Percentiles rank a stretch among this genome's conserved stretches.
These are phyloP conservation scores for Hygrocybe punicea DNA, from an alignment of 768 basidiomycete species.

Conservation along the genomic window DNA sequence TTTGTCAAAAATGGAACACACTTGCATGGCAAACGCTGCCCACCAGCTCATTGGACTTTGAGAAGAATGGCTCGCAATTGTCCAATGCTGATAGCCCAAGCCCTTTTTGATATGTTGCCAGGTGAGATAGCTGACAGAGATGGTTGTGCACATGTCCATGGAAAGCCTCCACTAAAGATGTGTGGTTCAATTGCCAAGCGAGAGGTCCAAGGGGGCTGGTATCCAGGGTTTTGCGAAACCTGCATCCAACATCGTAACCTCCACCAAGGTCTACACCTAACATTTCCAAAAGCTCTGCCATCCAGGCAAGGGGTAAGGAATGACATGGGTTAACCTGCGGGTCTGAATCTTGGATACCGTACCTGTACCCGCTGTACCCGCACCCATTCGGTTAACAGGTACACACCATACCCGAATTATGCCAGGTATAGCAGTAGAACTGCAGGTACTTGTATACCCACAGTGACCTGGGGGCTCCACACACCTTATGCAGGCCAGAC, in stretches of 20 bases:
- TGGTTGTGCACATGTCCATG: constrained; percentile 23
- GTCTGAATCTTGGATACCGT: no score
- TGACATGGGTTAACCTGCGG: no score
- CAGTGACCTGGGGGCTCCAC: no score
- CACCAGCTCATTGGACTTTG: constrained; percentile 21
- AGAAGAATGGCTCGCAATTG: constrained; percentile 15
- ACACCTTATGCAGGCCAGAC: no score
- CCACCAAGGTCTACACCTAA: constrained; percentile 12
- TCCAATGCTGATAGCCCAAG: constrained; percentile 22
- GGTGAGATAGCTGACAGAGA: constrained; percentile 18
- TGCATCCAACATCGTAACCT: constrained; percentile 24
- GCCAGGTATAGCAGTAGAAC: no score
- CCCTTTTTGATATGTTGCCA: constrained; percentile 20
- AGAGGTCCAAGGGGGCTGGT: constrained; percentile 15
- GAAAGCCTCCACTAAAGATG: constrained; percentile 16
- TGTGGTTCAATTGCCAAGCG: constrained; percentile 7
- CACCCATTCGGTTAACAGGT: no score
- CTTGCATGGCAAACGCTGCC: constrained; percentile 10
- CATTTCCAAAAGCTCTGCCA: constrained; percentile 11
- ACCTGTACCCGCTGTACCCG: no score
- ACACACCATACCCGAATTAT: no score
- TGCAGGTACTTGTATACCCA: no score
- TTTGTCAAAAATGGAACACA: constrained; percentile 21
- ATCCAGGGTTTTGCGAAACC: constrained; percentile 18
- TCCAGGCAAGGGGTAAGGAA: no score